These are phyloP conservation scores for Talaromyces sp. DNA, from an alignment of 2,329 filamentous ascomycete genomes.

Conservation along the genomic window DNA sequence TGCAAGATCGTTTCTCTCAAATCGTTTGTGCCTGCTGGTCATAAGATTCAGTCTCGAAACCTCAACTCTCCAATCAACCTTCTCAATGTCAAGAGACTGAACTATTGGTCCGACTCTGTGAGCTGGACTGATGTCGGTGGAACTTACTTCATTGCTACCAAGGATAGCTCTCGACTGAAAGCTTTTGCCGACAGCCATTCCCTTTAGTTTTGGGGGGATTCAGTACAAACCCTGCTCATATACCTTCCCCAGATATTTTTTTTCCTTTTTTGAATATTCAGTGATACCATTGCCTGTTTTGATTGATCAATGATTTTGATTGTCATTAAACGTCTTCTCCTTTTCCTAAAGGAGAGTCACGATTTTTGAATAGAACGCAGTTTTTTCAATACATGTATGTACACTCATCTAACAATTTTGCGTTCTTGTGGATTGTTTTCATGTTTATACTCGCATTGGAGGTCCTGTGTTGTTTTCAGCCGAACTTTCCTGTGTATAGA, in stretches of 20 bases:
- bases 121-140: conserved; percentile 87
- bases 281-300: neutral
- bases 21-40: conserved; percentile 77
- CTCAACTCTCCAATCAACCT: conserved; percentile 77
- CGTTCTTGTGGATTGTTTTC: neutral
- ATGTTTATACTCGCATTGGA: conserved; percentile 4
- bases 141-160: conserved; percentile 81
- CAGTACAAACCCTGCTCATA: neutral
- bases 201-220: neutral
- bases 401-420: neutral
- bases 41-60: conserved; percentile 68
- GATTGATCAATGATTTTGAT: neutral
- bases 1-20: conserved; percentile 88
- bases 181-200: conserved; percentile 37
- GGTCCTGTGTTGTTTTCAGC: neutral
- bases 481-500: neutral
- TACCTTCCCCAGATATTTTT: neutral
- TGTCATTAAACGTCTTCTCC: neutral
- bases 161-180: conserved; percentile 56
- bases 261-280: neutral
- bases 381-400: neutral
- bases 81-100: conserved; percentile 67
- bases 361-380: neutral
- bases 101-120: conserved; percentile 66
- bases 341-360: neutral